These are phyloP conservation scores for Trichoderma sp. DNA, from an alignment of 2,329 filamentous ascomycete species.

Conservation along the genomic window DNA sequence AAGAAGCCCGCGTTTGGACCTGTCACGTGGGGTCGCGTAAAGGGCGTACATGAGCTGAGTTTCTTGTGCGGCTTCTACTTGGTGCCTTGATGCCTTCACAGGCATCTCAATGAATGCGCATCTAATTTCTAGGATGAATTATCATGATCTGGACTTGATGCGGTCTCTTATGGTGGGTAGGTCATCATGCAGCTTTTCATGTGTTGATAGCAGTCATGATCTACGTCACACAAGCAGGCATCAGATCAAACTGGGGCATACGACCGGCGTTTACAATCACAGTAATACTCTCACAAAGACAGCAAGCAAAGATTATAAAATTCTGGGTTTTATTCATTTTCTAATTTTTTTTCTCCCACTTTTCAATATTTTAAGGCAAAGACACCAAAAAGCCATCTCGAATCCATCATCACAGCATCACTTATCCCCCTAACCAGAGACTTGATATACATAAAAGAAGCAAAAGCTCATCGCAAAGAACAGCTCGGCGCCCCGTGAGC, in stretches of 20 bases:
- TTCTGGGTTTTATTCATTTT: neutral
- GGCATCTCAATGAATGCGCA: neutral
- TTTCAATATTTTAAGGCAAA: neutral
- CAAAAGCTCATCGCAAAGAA: neutral
- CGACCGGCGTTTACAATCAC: neutral
- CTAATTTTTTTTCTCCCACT: neutral
- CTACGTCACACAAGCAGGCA: neutral
- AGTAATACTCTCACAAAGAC: neutral
- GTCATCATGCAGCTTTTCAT: neutral
- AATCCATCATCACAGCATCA: neutral
- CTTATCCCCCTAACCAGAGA: neutral
- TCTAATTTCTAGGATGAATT: rapidly evolving
- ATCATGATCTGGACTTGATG: neutral
- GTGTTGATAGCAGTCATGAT: neutral
- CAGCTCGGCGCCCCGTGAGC: constrained; percentile 19
- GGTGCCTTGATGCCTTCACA: neutral
- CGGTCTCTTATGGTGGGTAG: neutral
- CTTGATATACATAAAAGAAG: neutral
- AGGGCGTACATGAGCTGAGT: neutral
- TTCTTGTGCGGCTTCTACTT: neutral
- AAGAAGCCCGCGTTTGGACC: neutral
- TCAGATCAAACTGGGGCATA: neutral
- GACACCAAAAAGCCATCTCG: neutral
- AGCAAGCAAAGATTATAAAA: neutral
- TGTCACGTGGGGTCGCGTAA: neutral